phyloP scores from a whole-genome alignment of 768 basidiomycete species.

The Crassisporium funariophilum region DNA sequence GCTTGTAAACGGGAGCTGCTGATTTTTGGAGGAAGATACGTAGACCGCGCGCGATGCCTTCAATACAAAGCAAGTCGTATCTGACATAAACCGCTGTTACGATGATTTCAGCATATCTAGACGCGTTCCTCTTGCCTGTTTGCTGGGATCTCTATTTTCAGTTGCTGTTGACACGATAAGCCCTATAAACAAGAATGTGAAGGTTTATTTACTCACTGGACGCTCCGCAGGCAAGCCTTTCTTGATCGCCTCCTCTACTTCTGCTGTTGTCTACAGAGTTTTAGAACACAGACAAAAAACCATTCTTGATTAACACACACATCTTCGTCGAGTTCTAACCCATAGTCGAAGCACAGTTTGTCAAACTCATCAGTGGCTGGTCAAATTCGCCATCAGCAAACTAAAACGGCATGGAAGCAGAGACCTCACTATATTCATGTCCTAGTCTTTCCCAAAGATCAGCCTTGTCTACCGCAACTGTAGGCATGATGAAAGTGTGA shows the following conservation, averaged over 20 bases:
- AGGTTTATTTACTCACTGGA: conserved; percentile 52
- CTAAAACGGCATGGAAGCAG: background rate
- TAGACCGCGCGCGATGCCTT: conserved; percentile 89
- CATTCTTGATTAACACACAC: conserved; percentile 47
- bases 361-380: conserved; percentile 94
- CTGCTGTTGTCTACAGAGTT: conserved; percentile 74
- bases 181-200: conserved; percentile 1
- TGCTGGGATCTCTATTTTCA: conserved; percentile 99
- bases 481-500: conserved; percentile 67
- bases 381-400: too few relatives aligned
- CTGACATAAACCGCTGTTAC: conserved; percentile 45
- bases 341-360: conserved; percentile 94
- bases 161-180: conserved; percentile 59
- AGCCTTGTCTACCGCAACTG: conserved; percentile 92
- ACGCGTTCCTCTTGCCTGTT: conserved; percentile 62
- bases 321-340: conserved; percentile 96
- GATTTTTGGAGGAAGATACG: conserved; percentile 77
- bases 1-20: conserved; percentile 69
- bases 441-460: conserved; percentile 91
- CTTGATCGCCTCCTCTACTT: conserved; percentile 79
- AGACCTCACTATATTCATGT: conserved; percentile 69
- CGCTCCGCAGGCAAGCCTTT: conserved; percentile 85
- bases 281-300: conserved; percentile 2
- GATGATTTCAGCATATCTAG: conserved; percentile 10
- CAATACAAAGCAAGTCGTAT: conserved; percentile 97